Conservation (phyloP, 345 rosid genomes). For the Noccaea caerulescens region DNA sequence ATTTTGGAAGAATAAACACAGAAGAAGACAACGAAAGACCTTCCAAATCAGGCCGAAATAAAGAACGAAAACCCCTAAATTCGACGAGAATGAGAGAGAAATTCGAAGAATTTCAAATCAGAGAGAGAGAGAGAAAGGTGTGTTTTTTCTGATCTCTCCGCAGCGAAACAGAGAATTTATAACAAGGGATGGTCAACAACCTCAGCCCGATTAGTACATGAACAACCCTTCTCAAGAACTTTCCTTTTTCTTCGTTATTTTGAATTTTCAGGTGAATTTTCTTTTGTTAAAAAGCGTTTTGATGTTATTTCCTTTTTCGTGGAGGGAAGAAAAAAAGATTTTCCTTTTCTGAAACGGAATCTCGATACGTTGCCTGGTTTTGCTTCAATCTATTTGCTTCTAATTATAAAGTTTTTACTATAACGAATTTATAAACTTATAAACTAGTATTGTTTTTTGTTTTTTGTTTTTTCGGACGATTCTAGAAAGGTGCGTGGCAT, state of each 20-base stretch:
- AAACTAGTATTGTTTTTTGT: too few species aligned
- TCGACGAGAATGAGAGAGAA: not conserved
- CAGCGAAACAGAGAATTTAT: slow-evolving; percentile 10
- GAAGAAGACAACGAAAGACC: slow-evolving; percentile 21
- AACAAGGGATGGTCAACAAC: not conserved
- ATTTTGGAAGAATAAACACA: slow-evolving; percentile 13
- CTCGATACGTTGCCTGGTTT: slow-evolving; percentile 3
- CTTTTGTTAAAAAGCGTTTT: not conserved
- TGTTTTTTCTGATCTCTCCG: slow-evolving; percentile 1
- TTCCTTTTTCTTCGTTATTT: slow-evolving; percentile 15
- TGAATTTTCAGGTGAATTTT: slow-evolving; percentile 18
- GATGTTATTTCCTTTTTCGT: not conserved
- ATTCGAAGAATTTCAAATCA: not conserved
- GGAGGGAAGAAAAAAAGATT: not conserved
- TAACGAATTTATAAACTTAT: not conserved
- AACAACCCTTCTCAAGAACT: slow-evolving; percentile 6
- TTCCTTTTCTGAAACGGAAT: slow-evolving; percentile 23
- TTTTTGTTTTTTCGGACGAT: too few species aligned
- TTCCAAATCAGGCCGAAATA: slow-evolving; percentile 30
- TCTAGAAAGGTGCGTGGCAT: too few species aligned
- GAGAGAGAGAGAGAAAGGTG: not conserved
- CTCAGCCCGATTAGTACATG: slow-evolving; percentile 16
- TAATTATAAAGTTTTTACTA: not conserved
- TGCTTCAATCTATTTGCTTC: slow-evolving; percentile 25
- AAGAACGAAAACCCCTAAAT: slow-evolving; percentile 33